phyloP scores from a whole-genome alignment of 768 basidiomycete species.

The Chalciporus pseudorubinellus region DNA sequence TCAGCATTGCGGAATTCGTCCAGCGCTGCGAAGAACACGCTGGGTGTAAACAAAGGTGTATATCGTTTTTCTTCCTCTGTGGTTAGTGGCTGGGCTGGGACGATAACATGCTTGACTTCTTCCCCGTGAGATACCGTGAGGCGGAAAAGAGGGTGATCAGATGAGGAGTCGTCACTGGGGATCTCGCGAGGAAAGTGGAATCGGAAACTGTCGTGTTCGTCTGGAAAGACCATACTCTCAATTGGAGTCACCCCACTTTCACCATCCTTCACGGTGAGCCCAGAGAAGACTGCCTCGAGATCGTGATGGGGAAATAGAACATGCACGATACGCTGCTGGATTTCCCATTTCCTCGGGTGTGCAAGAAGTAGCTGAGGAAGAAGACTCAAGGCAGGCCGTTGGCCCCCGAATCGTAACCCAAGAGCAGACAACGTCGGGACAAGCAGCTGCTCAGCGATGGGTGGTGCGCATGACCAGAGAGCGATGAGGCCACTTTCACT shows the following conservation, averaged over 20 bases:
- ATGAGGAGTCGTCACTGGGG: conserved; percentile 26
- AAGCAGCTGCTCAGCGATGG: conserved; percentile 24
- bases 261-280: conserved; percentile 45
- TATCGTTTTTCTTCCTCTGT: conserved; percentile 33
- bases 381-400: neutral
- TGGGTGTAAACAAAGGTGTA: conserved; percentile 74
- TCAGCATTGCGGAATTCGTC: conserved; percentile 21
- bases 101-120: conserved; percentile 54
- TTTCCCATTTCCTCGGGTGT: conserved; percentile 23
- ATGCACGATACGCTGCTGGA: conserved; percentile 14
- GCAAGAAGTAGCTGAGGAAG: conserved; percentile 32
- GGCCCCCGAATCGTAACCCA: conserved; percentile 17
- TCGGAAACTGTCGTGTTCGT: conserved; percentile 68
- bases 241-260: conserved; percentile 28
- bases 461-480: conserved; percentile 31
- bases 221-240: conserved; percentile 44
- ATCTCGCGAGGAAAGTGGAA: conserved; percentile 44
- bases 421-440: conserved; percentile 24
- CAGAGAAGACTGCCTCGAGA: conserved; percentile 43
- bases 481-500: conserved; percentile 24
- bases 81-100: conserved; percentile 50
- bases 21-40: conserved; percentile 57
- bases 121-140: conserved; percentile 31
- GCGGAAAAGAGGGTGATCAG: conserved; percentile 13
- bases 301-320: conserved; percentile 19